A percentile compares a stretch with the other conserved stretches of the same genome.
phyloP scores from a whole-genome alignment of 2,329 filamentous ascomycete genomes.

The Zymoseptoria pseudotritici region DNA sequence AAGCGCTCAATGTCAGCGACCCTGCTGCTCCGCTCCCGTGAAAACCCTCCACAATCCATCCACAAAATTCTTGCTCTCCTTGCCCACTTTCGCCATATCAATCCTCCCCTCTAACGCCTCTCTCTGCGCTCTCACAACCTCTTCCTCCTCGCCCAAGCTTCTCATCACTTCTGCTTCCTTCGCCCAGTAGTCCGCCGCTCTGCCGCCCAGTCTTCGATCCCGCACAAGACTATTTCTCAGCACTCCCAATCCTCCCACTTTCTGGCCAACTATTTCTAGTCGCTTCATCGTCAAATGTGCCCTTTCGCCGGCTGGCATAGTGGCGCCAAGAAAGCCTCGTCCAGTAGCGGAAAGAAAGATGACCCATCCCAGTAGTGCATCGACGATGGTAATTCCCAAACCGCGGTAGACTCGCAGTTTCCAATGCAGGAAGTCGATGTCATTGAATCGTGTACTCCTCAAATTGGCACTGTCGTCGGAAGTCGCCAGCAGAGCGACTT shows the following conservation, averaged over 20 bases:
- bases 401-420: constrained; percentile 55
- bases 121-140: constrained; percentile 64
- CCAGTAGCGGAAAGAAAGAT: constrained; percentile 75
- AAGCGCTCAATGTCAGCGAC: not conserved
- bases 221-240: constrained; percentile 72
- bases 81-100: constrained; percentile 53
- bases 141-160: constrained; percentile 70
- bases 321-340: constrained; percentile 61
- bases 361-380: constrained; percentile 55
- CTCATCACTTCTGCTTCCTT: constrained; percentile 66
- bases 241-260: constrained; percentile 64
- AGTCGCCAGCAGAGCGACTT: constrained; percentile 57
- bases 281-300: constrained; percentile 47
- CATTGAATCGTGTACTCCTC: constrained; percentile 49
- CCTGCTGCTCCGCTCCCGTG: not conserved
- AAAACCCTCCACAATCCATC: constrained; percentile 15
- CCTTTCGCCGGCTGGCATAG: constrained; percentile 57
- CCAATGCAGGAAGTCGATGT: constrained; percentile 69
- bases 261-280: constrained; percentile 55
- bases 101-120: constrained; percentile 55
- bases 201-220: constrained; percentile 61
- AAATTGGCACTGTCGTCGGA: constrained; percentile 62
- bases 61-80: constrained; percentile 57
- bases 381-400: constrained; percentile 56
- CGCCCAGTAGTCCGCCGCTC: constrained; percentile 68